phyloP scores from a whole-genome alignment of 768 basidiomycete genomes.

The Amanita jacksonii region DNA sequence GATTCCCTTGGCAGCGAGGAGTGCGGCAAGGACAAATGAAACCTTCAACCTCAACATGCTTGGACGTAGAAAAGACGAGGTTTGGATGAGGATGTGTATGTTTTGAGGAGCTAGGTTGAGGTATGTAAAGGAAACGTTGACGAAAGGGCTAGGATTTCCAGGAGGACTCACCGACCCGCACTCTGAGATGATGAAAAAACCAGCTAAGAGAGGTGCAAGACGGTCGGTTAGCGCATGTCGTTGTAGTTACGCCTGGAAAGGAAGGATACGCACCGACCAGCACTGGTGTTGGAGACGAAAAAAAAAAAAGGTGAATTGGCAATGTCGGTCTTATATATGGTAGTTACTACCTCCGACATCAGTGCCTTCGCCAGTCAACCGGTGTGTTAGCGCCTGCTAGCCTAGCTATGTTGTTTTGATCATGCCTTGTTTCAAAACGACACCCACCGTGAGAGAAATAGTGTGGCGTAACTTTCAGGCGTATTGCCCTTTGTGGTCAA shows the following conservation, averaged over 20 bases:
- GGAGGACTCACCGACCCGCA: conserved; percentile 4
- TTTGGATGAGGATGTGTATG: not conserved
- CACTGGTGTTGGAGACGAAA: not conserved
- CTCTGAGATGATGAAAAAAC: not conserved
- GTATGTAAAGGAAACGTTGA: no score
- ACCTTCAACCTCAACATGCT: not conserved
- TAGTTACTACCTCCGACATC: not conserved
- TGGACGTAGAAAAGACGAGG: not conserved
- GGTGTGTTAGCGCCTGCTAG: no score
- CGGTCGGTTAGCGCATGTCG: not conserved
- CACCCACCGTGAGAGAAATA: no score
- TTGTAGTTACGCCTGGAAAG: not conserved
- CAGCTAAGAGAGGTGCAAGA: not conserved
- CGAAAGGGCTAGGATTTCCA: no score
- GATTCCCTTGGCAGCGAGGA: not conserved
- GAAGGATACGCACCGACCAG: not conserved
- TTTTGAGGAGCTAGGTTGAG: not conserved
- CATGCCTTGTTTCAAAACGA: no score
- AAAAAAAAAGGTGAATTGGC: not conserved
- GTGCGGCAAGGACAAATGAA: not conserved
- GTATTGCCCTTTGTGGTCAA: no score
- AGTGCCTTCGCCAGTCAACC: not conserved
- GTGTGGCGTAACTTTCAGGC: no score
- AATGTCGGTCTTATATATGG: not conserved
- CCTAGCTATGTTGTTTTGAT: no score